Evolutionary conservation across 2,329 filamentous ascomycete genomes (phyloP), one percentile per base, ranked within the genome.

Genomic region (Fusarium tjaetaba): DNA sequence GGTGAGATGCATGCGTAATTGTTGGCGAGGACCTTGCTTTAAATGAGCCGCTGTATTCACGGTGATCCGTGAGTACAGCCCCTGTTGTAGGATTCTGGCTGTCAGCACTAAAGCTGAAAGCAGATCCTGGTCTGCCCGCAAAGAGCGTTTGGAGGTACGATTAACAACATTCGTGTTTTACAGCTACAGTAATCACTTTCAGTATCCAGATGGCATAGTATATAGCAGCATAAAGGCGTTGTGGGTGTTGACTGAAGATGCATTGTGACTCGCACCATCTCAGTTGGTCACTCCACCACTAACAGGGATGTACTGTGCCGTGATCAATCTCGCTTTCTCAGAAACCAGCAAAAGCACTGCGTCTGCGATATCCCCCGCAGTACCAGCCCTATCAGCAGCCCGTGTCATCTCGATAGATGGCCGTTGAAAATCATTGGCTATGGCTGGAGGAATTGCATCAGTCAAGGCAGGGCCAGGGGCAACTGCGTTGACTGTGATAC

Each of bases 291-390:
- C 11, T 26, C 42, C 16, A 4, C 24, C 16, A 14, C 45, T 48
- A 5, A 30, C 45, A 48, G 20, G 30, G 0, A 48, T 48, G 8
- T 16, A 30, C 45, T 48, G 45, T 11, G 20, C 45, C 0, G 26
- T 30, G 3, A 48, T 30, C 20, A 13, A 48, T 48, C 45, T 48
- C 14, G 20, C 45, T 2, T 30, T 48, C 10, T 48, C 45, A 16
- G 20, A 48, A 8, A 48, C 45, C 14, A 48, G 10, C 0, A 48
- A 16, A 8, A 30, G 45, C 6, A 48, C 45, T n/a, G 45, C 45
- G 11, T 16, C 45, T 5, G 26, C 26, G 14, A 30, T n/a, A 4
- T 48, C 14, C 7, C 6, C 3, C 0, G 10, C 0, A n/a, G 45
- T 11, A 8, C 26, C 26, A 30, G 45, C 45, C 20, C 45, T 30